Base-by-base conservation (phyloP, 169 alveolate genomes). In the Plasmodium knowlesi region DNA sequence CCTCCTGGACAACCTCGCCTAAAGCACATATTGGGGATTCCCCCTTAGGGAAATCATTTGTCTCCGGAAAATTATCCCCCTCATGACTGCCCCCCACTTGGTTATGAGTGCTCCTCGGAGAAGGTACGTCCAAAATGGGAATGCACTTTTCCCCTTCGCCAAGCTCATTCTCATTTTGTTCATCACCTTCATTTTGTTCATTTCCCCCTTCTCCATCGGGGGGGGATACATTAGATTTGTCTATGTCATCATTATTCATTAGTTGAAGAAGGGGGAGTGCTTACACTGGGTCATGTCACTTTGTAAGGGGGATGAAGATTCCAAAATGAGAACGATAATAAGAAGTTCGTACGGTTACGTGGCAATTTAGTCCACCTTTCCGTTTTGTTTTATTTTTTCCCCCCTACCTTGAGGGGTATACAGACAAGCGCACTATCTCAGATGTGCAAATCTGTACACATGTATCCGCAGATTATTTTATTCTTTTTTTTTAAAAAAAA, bases 221-320 rank as follows among this genome's bases (percentile, higher is more conserved):
- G 61, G 39, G 70, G 41, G 2, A 57, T 14, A 30, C 79, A 54
- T 82, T 28, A 54, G 57, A 53, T 53, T n/a, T 12, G 41, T 82
- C 50, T 25, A 53, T 54, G 22, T 82, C 89, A 82, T 82, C 53
- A 54, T 82, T 82, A 82, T 22, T 82, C 89, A 82, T 82, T 82
- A 82, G 89, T 16, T 22, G 71, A 6, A 25, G 22, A 14, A 3
- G 53, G 32, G 46, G 32, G 32, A 1, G 25, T 25, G 28, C 25
- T 54, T 41, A 41, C 37, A 54, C 71, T 22, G 70, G 76, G 37
- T 25, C 41, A 67, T 67, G 76, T 25, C 76, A 67, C 61, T 14
- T 50, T 50, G 61, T 50, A 22, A 16, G 25, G 46, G 73, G 43
- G 84, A 79, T 37, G 50, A 43, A 30, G 32, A 61, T 22, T 79